Base-by-base conservation (phyloP, 179 eudicot species). In the Silene noctiflora region DNA sequence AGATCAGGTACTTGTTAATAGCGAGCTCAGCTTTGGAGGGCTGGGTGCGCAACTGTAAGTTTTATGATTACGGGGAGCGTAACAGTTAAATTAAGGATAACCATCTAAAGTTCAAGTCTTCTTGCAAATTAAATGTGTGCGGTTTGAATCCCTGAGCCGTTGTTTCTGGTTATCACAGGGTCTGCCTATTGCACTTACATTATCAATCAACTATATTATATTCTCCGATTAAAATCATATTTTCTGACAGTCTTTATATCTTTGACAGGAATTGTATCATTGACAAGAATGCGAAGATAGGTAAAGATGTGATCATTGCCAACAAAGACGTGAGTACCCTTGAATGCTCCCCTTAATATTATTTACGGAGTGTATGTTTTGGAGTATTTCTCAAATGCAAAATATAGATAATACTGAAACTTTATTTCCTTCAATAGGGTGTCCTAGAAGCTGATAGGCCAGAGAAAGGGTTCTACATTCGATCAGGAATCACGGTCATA, bases 221-320 rank as follows among this genome's bases (percentile, higher is more conserved):
- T 16, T 10, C 56, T 13, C 56, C 13, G 17, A 48, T 48, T 12
- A 48, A 48, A 67, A 58, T 10, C 33, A 10, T n/a, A 13, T 24
- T 59, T 39, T 20, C 27, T 68, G 62, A 60, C 19, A n/a, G n/a
- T 31, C 16, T 24, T n/a, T 25, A 39, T 25, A 35, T 6, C 53
- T 69, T 61, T n/a, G 68, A 76, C 72, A 95, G 98, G 85, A 95
- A 88, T 64, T 93, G 98, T 83, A 95, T 95, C 80, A 93, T 95
- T 51, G 98, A 93, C 92, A 95, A 91, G 91, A 95, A 95, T 76
- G 94, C 99, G 5, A 95, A 82, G 88, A 93, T 93, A 16, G 99
- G 99, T 58, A 89, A 78, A 79, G 84, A 89, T 73, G 99, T 93
- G 74, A 74, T 93, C 83, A 93, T 95, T 64, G 83, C 85, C 75